Evolutionary conservation across 331 rosid genomes (phyloP).

Genomic region (Cydonia oblonga): DNA sequence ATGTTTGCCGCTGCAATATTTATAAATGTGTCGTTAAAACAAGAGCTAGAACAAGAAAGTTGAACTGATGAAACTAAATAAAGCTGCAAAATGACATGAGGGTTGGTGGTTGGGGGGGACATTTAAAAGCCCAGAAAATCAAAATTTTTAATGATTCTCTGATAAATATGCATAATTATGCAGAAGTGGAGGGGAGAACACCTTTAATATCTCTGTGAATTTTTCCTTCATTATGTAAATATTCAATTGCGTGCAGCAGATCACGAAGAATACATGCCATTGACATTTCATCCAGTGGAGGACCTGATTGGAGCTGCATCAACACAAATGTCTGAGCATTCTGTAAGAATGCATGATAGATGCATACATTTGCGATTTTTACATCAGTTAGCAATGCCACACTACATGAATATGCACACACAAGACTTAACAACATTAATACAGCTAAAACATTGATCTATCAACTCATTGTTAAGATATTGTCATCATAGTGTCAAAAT

Average conservation of each 20-base stretch:
- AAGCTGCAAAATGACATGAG: neutral
- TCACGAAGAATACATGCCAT: slow-evolving; percentile 91
- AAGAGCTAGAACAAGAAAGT: slow-evolving; percentile 14
- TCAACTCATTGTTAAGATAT: neutral
- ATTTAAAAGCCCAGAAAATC: neutral
- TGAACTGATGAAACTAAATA: neutral
- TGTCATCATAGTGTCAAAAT: neutral
- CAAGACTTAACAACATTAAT: neutral
- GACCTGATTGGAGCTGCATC: slow-evolving; percentile 89
- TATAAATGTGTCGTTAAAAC: slow-evolving; percentile 1
- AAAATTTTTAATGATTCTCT: too few species aligned
- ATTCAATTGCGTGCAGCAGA: slow-evolving; percentile 89
- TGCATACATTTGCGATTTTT: neutral
- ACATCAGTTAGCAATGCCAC: neutral
- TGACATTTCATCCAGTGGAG: slow-evolving; percentile 87
- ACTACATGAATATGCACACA: neutral
- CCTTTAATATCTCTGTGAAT: slow-evolving; percentile 98
- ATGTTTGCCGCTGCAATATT: slow-evolving; percentile 93
- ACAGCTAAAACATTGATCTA: neutral
- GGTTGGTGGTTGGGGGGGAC: too few species aligned
- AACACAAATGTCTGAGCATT: slow-evolving; percentile 20
- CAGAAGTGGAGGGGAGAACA: slow-evolving; percentile 8
- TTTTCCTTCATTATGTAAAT: slow-evolving; percentile 88
- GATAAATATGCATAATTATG: neutral
- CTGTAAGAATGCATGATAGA: too few species aligned